Evolutionary conservation across 169 alveolate genomes (phyloP).

Genomic region (Plasmodium reichenowi): DNA sequence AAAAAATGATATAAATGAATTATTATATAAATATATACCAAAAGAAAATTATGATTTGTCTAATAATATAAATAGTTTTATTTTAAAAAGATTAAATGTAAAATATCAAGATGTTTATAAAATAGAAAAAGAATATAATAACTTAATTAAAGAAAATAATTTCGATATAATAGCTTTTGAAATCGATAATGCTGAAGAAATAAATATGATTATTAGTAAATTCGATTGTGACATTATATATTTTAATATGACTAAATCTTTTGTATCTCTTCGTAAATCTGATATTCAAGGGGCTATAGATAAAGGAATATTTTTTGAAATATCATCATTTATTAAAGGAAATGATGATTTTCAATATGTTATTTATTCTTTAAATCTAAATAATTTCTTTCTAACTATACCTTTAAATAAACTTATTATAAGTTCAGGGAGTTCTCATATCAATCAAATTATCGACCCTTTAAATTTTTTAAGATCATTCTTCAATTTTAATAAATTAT

Average conservation of each 20-base stretch:
- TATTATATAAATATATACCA: neutral
- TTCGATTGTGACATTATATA: constrained; percentile 61
- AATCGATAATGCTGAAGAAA: constrained; percentile 12
- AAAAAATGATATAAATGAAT: constrained; percentile 15
- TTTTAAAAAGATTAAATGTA: constrained; percentile 55
- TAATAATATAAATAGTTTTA: constrained; percentile 13
- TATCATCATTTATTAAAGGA: constrained; percentile 20
- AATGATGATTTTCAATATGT: constrained; percentile 22
- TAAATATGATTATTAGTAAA: constrained; percentile 13
- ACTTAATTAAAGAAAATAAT: constrained; percentile 8
- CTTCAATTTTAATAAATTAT: constrained; percentile 41
- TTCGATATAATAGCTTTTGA: constrained; percentile 51
- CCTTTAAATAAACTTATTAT: constrained; percentile 50
- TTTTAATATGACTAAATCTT: constrained; percentile 11
- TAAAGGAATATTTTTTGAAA: constrained; percentile 58
- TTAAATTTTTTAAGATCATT: constrained; percentile 32
- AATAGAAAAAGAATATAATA: constrained; percentile 18
- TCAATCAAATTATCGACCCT: constrained; percentile 38
- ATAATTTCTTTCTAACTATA: constrained; percentile 6
- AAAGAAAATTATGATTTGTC: neutral
- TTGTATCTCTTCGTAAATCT: constrained; percentile 26
- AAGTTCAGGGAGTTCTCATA: constrained; percentile 28
- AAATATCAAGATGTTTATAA: constrained; percentile 37
- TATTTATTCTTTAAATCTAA: constrained; percentile 12
- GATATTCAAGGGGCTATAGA: constrained; percentile 55